Evolutionary conservation across 2,329 filamentous ascomycete species (phyloP).

Genomic region (Ophiostoma populinum): DNA sequence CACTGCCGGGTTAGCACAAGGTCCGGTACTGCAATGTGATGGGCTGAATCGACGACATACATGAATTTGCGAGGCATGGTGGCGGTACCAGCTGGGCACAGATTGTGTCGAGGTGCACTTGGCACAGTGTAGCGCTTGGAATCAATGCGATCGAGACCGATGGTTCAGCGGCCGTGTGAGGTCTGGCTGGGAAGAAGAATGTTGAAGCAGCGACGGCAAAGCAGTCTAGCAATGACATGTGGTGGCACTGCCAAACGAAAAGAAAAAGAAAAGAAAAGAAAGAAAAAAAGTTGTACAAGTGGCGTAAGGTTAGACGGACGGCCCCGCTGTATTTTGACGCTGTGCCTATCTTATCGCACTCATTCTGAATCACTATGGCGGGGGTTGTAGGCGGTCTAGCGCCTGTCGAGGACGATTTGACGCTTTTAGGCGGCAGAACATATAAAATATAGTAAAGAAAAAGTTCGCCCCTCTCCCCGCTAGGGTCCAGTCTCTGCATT

Average conservation of each 20-base stretch:
- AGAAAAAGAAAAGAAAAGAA: slow-evolving; percentile 5
- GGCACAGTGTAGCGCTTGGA: no score
- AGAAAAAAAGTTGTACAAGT: slow-evolving; percentile 1
- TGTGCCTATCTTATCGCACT: slow-evolving; percentile 8
- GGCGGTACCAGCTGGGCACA: background rate
- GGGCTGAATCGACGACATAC: slow-evolving; percentile 17
- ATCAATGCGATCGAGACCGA: no score
- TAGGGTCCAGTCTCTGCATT: slow-evolving; percentile 6
- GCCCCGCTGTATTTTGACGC: slow-evolving; percentile 5
- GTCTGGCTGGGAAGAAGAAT: no score
- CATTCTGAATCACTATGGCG: slow-evolving; percentile 5
- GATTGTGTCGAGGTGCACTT: background rate
- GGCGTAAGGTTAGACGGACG: background rate
- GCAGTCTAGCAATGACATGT: background rate
- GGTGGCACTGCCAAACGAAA: slow-evolving; percentile 3
- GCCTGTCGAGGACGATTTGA: background rate
- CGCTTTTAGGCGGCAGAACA: background rate
- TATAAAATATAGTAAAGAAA: background rate
- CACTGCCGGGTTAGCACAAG: slow-evolving; percentile 17
- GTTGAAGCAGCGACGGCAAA: no score
- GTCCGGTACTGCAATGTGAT: background rate
- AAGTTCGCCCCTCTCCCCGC: slow-evolving; percentile 17
- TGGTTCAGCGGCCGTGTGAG: no score
- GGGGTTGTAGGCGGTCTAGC: slow-evolving; percentile 1
- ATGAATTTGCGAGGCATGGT: slow-evolving; percentile 15